Evolutionary conservation across 352 stramenopile genomes (phyloP).

Genomic region (Phytophthora pseudosyringae): DNA sequence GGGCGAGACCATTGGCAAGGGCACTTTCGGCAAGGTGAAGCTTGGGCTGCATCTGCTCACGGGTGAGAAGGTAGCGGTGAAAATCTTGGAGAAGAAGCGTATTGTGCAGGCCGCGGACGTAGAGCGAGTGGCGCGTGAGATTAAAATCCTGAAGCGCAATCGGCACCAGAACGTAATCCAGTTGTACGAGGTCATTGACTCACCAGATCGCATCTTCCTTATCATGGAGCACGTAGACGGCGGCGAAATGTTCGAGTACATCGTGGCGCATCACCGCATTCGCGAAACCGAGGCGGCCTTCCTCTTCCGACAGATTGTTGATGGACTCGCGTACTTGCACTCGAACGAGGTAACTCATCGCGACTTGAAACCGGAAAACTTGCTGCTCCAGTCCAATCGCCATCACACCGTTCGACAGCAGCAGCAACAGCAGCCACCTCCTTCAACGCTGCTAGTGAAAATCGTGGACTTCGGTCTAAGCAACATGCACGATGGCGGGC

Average conservation of each 20-base stretch:
- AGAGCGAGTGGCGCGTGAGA: slow-evolving; percentile 91
- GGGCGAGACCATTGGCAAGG: slow-evolving; percentile 92
- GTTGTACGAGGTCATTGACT: slow-evolving; percentile 67
- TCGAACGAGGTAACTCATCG: slow-evolving; percentile 88
- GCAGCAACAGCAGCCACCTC: slow-evolving; percentile 25
- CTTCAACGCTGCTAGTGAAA: slow-evolving; percentile 54
- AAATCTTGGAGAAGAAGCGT: slow-evolving; percentile 93
- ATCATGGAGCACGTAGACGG: slow-evolving; percentile 94
- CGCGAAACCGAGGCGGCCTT: slow-evolving; percentile 58
- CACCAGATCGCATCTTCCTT: slow-evolving; percentile 85
- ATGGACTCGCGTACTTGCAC: slow-evolving; percentile 93
- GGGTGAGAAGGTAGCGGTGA: slow-evolving; percentile 93
- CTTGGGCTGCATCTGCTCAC: slow-evolving; percentile 87
- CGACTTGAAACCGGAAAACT: slow-evolving; percentile 93
- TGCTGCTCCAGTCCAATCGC: slow-evolving; percentile 79
- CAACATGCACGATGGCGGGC: slow-evolving; percentile 87
- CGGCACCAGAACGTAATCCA: slow-evolving; percentile 93
- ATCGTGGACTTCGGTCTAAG: slow-evolving; percentile 94
- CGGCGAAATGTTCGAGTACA: slow-evolving; percentile 95
- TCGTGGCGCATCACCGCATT: slow-evolving; percentile 89
- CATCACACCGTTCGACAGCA: slow-evolving; percentile 19
- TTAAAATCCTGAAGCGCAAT: slow-evolving; percentile 94
- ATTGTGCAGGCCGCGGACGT: slow-evolving; percentile 91
- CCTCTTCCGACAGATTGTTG: slow-evolving; percentile 93
- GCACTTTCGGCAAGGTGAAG: slow-evolving; percentile 95